These are phyloP conservation scores for Phytophthora pseudosyringae DNA, from an alignment of 352 stramenopile genomes.

Conservation along the genomic window DNA sequence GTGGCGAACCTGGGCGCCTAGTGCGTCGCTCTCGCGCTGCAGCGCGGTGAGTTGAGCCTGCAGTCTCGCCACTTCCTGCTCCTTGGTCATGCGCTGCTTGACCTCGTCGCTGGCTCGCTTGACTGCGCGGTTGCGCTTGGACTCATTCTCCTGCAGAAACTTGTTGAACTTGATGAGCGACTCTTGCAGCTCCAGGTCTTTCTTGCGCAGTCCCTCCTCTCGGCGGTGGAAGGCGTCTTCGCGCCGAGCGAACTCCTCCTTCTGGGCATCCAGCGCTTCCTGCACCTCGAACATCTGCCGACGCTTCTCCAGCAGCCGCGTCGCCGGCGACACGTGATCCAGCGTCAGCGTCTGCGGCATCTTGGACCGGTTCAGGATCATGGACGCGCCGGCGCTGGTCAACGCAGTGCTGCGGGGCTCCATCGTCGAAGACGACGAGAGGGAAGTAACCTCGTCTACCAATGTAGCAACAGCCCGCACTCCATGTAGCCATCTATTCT, in stretches of 20 bases:
- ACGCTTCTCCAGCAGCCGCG: conserved; percentile 93
- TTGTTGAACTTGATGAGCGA: conserved; percentile 98
- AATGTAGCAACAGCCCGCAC: not conserved
- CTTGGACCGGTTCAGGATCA: conserved; percentile 75
- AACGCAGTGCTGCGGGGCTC: conserved; percentile 59
- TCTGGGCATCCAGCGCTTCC: conserved; percentile 93
- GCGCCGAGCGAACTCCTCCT: conserved; percentile 92
- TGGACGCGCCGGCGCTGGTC: conserved; percentile 65
- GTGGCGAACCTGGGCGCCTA: conserved; percentile 69
- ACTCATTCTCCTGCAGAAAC: conserved; percentile 95
- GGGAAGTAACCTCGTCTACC: not conserved
- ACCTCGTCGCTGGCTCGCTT: conserved; percentile 93
- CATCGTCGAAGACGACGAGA: conserved; percentile 34
- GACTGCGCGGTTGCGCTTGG: conserved; percentile 92
- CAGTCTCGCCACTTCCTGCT: conserved; percentile 84
- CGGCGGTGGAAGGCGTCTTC: conserved; percentile 93
- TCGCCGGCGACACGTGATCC: conserved; percentile 94
- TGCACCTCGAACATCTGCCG: conserved; percentile 96
- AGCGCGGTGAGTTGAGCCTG: conserved; percentile 73
- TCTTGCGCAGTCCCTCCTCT: conserved; percentile 93
- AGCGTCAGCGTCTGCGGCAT: conserved; percentile 91
- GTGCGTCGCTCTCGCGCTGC: conserved; percentile 71
- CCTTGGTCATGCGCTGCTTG: conserved; percentile 91
- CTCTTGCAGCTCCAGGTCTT: conserved; percentile 95
- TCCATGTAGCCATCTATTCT: conserved; percentile 35